A percentile compares a stretch with the other conserved stretches of the same genome.
phyloP scores from a whole-genome alignment of 1,284 basidiomycete genomes.

The Fomes fomentarius region DNA sequence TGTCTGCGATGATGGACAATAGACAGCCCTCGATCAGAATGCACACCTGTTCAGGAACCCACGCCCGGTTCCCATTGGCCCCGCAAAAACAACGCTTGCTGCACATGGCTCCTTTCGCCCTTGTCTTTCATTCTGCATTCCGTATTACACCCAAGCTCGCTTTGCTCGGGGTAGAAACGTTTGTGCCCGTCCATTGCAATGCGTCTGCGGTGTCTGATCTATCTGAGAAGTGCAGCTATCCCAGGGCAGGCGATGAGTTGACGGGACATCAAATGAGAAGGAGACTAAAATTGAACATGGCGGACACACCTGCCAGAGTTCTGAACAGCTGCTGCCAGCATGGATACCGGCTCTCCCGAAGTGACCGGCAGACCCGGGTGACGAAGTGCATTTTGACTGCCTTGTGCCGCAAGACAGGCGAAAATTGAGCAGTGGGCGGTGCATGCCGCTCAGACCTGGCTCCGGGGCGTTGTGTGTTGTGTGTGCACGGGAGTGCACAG shows the following conservation, averaged over 20 bases:
- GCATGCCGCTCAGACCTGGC: too few species aligned
- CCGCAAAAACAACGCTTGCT: conserved; percentile 15
- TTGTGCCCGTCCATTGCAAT: background rate
- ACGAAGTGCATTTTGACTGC: conserved; percentile 1
- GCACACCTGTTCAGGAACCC: conserved; percentile 10
- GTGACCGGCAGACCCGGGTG: conserved; percentile 15
- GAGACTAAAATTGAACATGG: background rate
- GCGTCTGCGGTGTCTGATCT: background rate
- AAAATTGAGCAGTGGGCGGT: background rate
- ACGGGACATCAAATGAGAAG: background rate
- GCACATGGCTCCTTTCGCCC: background rate
- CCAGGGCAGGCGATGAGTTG: background rate
- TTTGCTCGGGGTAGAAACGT: too few species aligned
- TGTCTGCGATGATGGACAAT: conserved; percentile 13
- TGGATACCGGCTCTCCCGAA: conserved; percentile 21
- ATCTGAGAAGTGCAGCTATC: background rate
- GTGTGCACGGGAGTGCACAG: background rate
- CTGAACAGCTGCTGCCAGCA: conserved; percentile 2
- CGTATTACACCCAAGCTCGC: too few species aligned
- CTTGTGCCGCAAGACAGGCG: background rate
- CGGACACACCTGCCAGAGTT: background rate
- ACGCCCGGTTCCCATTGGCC: conserved; percentile 15
- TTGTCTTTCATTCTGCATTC: background rate
- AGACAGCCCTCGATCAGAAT: conserved; percentile 15
- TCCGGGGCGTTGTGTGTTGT: conserved; percentile 3